Evolutionary conservation across 2,329 filamentous ascomycete species (phyloP).

Genomic region (Diaporthe sp.): DNA sequence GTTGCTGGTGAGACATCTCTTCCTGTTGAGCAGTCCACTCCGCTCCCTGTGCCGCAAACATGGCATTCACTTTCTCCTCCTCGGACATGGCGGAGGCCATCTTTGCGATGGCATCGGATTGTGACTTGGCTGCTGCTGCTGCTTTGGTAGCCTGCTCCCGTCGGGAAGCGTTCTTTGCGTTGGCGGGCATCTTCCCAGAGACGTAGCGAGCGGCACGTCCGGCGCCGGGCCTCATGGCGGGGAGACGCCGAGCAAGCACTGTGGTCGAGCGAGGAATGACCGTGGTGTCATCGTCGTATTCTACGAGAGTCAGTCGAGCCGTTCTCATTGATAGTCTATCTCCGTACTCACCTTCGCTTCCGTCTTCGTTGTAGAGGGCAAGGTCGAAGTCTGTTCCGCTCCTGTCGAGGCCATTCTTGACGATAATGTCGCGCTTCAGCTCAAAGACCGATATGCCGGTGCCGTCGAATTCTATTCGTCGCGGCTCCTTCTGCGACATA

Average conservation of each 20-base stretch:
- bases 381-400: conserved; percentile 93
- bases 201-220: conserved; percentile 95
- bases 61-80: conserved; percentile 92
- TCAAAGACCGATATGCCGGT: conserved; percentile 99
- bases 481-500: conserved; percentile 97
- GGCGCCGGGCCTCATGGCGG: conserved; percentile 85
- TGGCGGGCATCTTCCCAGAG: conserved; percentile 93
- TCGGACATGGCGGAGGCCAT: conserved; percentile 88
- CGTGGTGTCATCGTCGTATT: conserved; percentile 98
- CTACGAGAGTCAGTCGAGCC: conserved; percentile 58
- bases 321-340: not conserved
- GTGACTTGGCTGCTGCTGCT: conserved; percentile 61
- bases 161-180: conserved; percentile 83
- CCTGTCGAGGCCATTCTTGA: conserved; percentile 91
- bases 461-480: conserved; percentile 95
- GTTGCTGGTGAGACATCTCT: conserved; percentile 84
- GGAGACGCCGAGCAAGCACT: conserved; percentile 88
- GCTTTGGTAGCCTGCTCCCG: conserved; percentile 73
- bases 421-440: conserved; percentile 98
- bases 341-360: conserved; percentile 81
- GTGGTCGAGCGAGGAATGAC: conserved; percentile 96
- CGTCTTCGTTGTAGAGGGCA: conserved; percentile 92
- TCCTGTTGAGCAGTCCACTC: conserved; percentile 96
- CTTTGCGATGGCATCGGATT: conserved; percentile 69
- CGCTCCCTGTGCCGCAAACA: conserved; percentile 90